These are phyloP conservation scores for Basidiobolus meristosporus DNA, from an alignment of 371 early-diverging fungal species.

Conservation along the genomic window DNA sequence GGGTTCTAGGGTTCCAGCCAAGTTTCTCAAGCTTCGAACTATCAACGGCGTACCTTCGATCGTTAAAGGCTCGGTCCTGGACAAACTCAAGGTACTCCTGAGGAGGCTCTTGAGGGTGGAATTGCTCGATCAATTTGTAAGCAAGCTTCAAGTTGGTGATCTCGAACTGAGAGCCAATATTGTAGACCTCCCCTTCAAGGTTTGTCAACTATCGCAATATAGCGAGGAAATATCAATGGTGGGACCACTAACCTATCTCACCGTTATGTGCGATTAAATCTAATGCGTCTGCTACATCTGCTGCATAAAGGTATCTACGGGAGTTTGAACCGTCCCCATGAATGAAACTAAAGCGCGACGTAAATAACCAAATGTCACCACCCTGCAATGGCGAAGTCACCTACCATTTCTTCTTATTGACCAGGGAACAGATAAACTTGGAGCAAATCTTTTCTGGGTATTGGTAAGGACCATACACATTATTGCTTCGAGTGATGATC, in stretches of 20 bases:
- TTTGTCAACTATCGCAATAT: background rate
- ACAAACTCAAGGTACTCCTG: slow-evolving; percentile 38
- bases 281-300: slow-evolving; percentile 59
- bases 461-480: slow-evolving; percentile 72
- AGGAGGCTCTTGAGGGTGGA: slow-evolving; percentile 3
- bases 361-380: background rate
- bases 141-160: slow-evolving; percentile 55
- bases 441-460: slow-evolving; percentile 81
- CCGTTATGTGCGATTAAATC: slow-evolving; percentile 47
- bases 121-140: slow-evolving; percentile 27
- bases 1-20: slow-evolving; percentile 50
- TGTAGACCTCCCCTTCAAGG: slow-evolving; percentile 40
- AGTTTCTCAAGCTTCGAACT: slow-evolving; percentile 34
- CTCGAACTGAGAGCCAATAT: slow-evolving; percentile 62
- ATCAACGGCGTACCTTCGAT: slow-evolving; percentile 62
- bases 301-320: slow-evolving; percentile 58
- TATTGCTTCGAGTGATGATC: slow-evolving; percentile 70
- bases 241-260: slow-evolving; percentile 16
- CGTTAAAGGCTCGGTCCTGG: slow-evolving; percentile 65
- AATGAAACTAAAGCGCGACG: slow-evolving; percentile 21
- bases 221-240: background rate
- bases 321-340: slow-evolving; percentile 69
- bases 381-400: background rate
- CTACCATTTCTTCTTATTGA: slow-evolving; percentile 33
- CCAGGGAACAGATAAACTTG: slow-evolving; percentile 62